Evolutionary conservation across 305 asterid genomes (phyloP).

Genomic region (Solanum aculeatissimum): DNA sequence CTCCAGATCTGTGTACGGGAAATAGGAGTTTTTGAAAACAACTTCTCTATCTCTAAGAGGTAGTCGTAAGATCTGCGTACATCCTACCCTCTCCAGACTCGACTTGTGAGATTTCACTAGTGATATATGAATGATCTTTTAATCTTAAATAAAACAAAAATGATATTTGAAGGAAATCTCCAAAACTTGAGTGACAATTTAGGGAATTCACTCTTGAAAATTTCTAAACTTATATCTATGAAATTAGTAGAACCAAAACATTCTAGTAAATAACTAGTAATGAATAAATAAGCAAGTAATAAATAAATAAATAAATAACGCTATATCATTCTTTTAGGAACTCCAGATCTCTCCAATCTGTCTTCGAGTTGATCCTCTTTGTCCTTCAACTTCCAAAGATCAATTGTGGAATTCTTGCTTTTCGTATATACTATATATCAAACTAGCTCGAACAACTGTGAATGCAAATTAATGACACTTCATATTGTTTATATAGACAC

Average conservation of each 20-base stretch:
- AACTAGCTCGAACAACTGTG: neutral
- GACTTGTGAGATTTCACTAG: too few species aligned
- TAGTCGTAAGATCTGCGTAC: too few species aligned
- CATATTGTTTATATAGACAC: neutral
- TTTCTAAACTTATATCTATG: neutral
- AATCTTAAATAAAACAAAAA: too few species aligned
- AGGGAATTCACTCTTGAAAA: too few species aligned
- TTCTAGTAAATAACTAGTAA: neutral
- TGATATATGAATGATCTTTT: too few species aligned
- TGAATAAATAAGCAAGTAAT: neutral
- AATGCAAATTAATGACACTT: neutral
- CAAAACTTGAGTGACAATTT: too few species aligned
- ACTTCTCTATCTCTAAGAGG: too few species aligned
- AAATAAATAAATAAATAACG: neutral
- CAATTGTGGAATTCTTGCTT: too few species aligned
- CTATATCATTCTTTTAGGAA: neutral
- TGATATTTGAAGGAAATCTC: too few species aligned
- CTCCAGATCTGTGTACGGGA: too few species aligned
- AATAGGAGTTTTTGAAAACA: too few species aligned
- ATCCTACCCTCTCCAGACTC: too few species aligned
- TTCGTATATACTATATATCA: neutral
- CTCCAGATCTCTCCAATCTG: neutral
- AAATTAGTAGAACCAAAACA: neutral
- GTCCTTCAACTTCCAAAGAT: neutral
- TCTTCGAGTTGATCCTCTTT: neutral